Base-by-base conservation (phyloP, 2,329 filamentous ascomycete species). In the Cladophialophora exuberans region DNA sequence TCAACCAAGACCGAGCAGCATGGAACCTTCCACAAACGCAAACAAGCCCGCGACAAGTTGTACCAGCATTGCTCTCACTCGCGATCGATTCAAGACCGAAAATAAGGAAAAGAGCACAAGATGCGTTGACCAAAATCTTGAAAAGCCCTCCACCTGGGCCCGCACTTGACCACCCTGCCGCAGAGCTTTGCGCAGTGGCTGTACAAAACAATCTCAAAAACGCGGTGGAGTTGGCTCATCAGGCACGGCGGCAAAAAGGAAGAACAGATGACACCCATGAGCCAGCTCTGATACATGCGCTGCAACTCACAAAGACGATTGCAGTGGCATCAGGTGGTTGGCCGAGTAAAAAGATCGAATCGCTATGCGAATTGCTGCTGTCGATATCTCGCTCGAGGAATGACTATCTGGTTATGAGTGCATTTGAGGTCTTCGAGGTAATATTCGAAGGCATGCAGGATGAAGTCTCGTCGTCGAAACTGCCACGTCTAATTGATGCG, bases 341-440 rank as follows among this genome's bases (percentile, higher is more conserved):
- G 94, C 94, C 94, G 1, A 96, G 88, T 76, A 90, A 88, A 76
- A 96, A 96, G 75, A 96, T 97, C 51, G 94, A 99, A 73, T 80
- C 87, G 2, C 77, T 99, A 28, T 97, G 92, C 71, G 92, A 97
- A 72, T 76, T 96, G 50, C 76, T 99, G 54, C 83, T 99, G 63
- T 85, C 86, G 63, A 96, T 97, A 59, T 93, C 93, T 25, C 87
- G 87, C 67, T 92, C 89, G 6, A 94, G 85, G 71, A 97, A 95
- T 70, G 92, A 97, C 70, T 96, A 93, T 71, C 86, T 99, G 78
- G 96, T 92, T 26, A 95, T 97, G 87, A 88, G 90, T 9, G 89
- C 92, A 0, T 97, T 99, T 65, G 93, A 97, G 62, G 93, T 97
- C 3, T 99, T 99, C 66, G 94, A 99, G 71, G 88, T 96, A 70